Conservation (phyloP, 1,284 basidiomycete species). For the Puccinia hordei region DNA sequence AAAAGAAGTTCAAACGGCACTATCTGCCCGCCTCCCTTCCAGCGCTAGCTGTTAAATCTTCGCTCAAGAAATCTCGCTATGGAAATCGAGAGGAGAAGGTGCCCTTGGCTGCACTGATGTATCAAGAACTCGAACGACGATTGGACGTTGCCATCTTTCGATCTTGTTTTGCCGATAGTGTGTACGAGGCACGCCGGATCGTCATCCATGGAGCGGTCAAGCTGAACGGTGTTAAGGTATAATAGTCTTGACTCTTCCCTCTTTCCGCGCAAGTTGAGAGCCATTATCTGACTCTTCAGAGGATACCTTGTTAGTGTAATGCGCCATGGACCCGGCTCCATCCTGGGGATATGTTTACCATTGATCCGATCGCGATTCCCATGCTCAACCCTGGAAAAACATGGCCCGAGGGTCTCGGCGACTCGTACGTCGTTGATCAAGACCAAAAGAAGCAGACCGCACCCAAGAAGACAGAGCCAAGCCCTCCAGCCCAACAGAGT, state of each 20-base stretch:
- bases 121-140: constrained; percentile 85
- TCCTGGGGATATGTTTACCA: constrained; percentile 90
- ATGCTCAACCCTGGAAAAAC: constrained; percentile 64
- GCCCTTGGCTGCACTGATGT: constrained; percentile 87
- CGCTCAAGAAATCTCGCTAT: constrained; percentile 61
- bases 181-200: constrained; percentile 83
- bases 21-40: constrained; percentile 85
- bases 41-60: constrained; percentile 70
- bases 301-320: constrained; percentile 66
- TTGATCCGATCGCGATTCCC: constrained; percentile 77
- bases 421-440: constrained; percentile 54
- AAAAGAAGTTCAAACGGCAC: constrained; percentile 92
- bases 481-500: constrained; percentile 49
- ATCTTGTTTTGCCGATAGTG: constrained; percentile 83
- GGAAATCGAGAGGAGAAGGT: constrained; percentile 58
- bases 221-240: constrained; percentile 84
- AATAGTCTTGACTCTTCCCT: background rate
- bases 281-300: background rate
- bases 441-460: constrained; percentile 54
- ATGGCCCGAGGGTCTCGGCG: constrained; percentile 54
- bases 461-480: constrained; percentile 56
- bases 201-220: constrained; percentile 84
- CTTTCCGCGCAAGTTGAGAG: background rate
- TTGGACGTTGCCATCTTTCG: constrained; percentile 91
- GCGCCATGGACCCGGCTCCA: constrained; percentile 87